phyloP scores from a whole-genome alignment of 352 stramenopile genomes.

The Pythium rishiriense region DNA sequence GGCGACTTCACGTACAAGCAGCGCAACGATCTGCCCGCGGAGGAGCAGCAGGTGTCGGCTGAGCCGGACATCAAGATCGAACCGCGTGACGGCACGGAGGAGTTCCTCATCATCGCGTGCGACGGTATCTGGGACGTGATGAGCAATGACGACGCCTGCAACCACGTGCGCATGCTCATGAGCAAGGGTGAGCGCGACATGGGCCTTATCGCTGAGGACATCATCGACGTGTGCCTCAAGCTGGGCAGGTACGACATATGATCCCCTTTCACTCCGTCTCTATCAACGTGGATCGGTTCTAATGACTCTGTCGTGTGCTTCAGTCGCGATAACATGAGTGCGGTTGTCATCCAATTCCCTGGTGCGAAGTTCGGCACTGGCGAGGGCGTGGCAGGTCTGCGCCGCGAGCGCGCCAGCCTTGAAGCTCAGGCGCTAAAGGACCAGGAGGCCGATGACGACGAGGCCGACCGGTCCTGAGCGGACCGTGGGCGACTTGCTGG shows the following conservation, averaged over 20 bases:
- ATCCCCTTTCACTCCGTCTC: too few species aligned
- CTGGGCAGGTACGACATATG: constrained; percentile 66
- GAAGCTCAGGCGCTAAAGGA: constrained; percentile 49
- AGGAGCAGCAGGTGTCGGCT: constrained; percentile 83
- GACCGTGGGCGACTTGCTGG: background rate
- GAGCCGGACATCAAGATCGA: constrained; percentile 90
- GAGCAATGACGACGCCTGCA: constrained; percentile 86
- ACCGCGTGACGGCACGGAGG: constrained; percentile 73
- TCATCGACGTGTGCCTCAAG: constrained; percentile 74
- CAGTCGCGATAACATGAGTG: constrained; percentile 83
- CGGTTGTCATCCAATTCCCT: constrained; percentile 79
- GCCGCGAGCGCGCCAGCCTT: constrained; percentile 44
- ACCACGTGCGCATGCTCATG: constrained; percentile 83
- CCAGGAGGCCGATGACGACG: constrained; percentile 25
- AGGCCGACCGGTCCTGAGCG: constrained; percentile 15
- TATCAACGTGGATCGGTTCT: too few species aligned
- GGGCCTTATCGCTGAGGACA: constrained; percentile 77
- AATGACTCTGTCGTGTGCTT: background rate
- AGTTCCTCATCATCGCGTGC: constrained; percentile 91
- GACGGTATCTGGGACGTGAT: constrained; percentile 95
- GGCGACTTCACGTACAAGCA: constrained; percentile 86
- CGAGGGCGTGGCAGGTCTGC: constrained; percentile 61
- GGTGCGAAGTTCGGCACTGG: constrained; percentile 60
- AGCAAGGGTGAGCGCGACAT: constrained; percentile 63
- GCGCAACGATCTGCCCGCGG: constrained; percentile 44